A percentile compares a stretch with the other conserved stretches of the same genome.
These are phyloP conservation scores for Scleroderma citrinum DNA, from an alignment of 768 basidiomycete genomes.

Conservation along the genomic window DNA sequence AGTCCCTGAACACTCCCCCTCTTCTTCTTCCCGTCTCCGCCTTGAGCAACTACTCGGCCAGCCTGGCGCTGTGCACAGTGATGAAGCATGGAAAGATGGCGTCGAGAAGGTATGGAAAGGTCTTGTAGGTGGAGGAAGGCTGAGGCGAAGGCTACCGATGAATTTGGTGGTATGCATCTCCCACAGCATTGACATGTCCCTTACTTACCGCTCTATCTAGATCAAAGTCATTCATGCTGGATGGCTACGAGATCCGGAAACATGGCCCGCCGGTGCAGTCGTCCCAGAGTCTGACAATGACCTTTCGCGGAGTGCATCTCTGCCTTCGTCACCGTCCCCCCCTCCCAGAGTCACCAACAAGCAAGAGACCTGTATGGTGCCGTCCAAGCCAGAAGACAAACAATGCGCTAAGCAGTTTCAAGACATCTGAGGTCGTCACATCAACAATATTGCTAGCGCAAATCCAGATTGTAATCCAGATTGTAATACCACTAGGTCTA, in stretches of 20 bases:
- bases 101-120: constrained; percentile 60
- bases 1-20: constrained; percentile 9
- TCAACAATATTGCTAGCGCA: not conserved
- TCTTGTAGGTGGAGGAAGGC: constrained; percentile 49
- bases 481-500: not conserved
- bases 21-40: constrained; percentile 37
- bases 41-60: constrained; percentile 46
- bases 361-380: not conserved
- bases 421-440: not conserved
- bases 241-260: constrained; percentile 66
- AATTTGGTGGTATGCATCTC: constrained; percentile 47
- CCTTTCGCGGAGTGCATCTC: not conserved
- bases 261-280: constrained; percentile 61
- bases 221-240: constrained; percentile 68
- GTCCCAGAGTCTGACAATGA: constrained; percentile 62
- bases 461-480: not conserved
- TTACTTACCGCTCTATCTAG: constrained; percentile 33
- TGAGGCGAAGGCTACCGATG: constrained; percentile 61
- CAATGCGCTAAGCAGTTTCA: not conserved
- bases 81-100: constrained; percentile 51
- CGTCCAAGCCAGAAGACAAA: not conserved
- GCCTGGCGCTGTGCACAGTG: constrained; percentile 43
- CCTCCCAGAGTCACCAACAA: constrained; percentile 1
- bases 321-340: not conserved
- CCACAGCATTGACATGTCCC: constrained; percentile 2